A percentile compares a stretch with the other conserved stretches of the same genome.
phyloP scores from a whole-genome alignment of 2,329 filamentous ascomycete genomes.

The Ascochyta pisi region DNA sequence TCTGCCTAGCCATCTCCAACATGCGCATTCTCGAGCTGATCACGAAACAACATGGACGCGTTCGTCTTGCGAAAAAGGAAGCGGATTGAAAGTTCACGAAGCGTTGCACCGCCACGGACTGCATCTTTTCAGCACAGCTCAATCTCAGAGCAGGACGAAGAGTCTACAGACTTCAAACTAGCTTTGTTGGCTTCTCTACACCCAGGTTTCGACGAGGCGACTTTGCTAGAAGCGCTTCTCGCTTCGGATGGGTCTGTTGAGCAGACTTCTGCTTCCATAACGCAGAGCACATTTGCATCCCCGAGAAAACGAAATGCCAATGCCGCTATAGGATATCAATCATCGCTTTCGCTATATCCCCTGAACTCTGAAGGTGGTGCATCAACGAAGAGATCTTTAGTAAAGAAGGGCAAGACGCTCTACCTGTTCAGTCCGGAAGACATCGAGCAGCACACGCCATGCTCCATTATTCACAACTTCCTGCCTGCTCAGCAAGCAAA shows the following conservation, averaged over 20 bases:
- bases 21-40: not conserved
- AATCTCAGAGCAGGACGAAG: slow-evolving; percentile 59
- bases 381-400: slow-evolving; percentile 56
- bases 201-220: slow-evolving; percentile 67
- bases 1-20: not conserved
- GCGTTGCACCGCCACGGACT: not conserved
- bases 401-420: slow-evolving; percentile 80
- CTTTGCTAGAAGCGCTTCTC: slow-evolving; percentile 79
- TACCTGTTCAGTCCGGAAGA: slow-evolving; percentile 84
- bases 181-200: slow-evolving; percentile 82
- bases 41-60: slow-evolving; percentile 41
- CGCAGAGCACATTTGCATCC: slow-evolving; percentile 36
- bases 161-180: slow-evolving; percentile 89
- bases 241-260: slow-evolving; percentile 79
- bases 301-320: slow-evolving; percentile 41
- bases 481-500: slow-evolving; percentile 75
- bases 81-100: slow-evolving; percentile 24
- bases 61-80: slow-evolving; percentile 49
- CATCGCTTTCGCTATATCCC: slow-evolving; percentile 47
- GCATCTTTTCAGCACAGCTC: not conserved
- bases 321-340: slow-evolving; percentile 51
- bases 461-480: slow-evolving; percentile 92
- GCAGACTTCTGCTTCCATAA: slow-evolving; percentile 65
- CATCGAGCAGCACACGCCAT: slow-evolving; percentile 83
- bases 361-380: slow-evolving; percentile 17